Evolutionary conservation across 2,329 filamentous ascomycete species (phyloP), one percentile per base, ranked within the genome.

Genomic region (Pseudogymnoascus sp.): DNA sequence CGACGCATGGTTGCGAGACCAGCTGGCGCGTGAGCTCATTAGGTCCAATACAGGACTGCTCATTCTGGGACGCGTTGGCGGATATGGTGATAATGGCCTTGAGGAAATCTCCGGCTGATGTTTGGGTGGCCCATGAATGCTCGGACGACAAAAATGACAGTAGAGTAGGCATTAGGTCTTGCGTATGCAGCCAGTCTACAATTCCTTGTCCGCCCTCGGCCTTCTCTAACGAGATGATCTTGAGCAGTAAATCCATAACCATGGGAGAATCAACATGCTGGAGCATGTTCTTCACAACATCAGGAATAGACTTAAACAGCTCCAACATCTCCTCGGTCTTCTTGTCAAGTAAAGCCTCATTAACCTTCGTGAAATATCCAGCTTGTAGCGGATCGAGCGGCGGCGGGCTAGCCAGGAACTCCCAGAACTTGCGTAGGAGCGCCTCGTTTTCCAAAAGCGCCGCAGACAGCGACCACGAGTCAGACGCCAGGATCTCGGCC

Each of bases 21-120:
- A 99, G 82, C 76, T 99, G 92, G 42, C 95, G 87, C 4, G 95
- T 99, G 60, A 99, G 83, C 73, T 96, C 95, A 74, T 99, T 99
- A 3, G 95, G 95, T 3, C 95, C 95, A 73, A 99, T 97, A 71
- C 96, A 97, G n/a, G 93, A 95, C 74, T 97, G 93, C 72, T 99
- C 95, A 72, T 97, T 96, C 70, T 96, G 95, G 1, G 93, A 97
- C 2, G 95, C 95, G 72, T 99, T 99, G 65, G 95, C 95, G 1
- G 95, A 97, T 64, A 99, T 97, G 26, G 95, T 99, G 68, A 99
- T 97, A 73, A 99, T 97, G 44, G 95, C 95, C 75, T 99, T 99
- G 70, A 99, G 84, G 69, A 99, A 99, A 73, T 99, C 95, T 47
- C 95, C 95, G 0, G 95, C 95, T 0, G 95, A 96, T 0, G 95